A percentile compares a stretch with the other conserved stretches of the same genome.
phyloP scores from a whole-genome alignment of 1,284 basidiomycete species.

The Coniferiporia weirii region DNA sequence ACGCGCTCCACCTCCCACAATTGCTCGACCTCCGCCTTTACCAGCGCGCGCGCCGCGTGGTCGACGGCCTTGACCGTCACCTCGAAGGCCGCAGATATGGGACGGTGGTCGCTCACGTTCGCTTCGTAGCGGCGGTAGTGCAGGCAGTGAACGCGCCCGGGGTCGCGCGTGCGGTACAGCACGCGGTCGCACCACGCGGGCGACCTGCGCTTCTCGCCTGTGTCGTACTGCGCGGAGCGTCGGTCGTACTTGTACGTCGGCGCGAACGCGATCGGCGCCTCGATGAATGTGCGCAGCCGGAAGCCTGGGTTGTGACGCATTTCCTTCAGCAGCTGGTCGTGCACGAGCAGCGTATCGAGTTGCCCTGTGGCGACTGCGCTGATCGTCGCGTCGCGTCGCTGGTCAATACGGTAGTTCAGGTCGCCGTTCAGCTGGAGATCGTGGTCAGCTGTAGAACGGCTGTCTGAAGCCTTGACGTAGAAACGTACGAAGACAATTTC shows the following conservation, averaged over 20 bases:
- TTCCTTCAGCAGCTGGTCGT: slow-evolving; percentile 90
- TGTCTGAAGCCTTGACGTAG: not conserved
- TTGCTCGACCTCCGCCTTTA: slow-evolving; percentile 48
- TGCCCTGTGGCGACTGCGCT: slow-evolving; percentile 64
- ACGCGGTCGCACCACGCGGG: slow-evolving; percentile 98
- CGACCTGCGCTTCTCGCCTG: slow-evolving; percentile 81
- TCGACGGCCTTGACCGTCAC: slow-evolving; percentile 71
- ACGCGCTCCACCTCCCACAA: slow-evolving; percentile 58
- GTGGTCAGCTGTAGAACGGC: not conserved
- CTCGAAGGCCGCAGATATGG: slow-evolving; percentile 75
- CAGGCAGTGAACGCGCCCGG: slow-evolving; percentile 52
- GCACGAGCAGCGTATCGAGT: slow-evolving; percentile 55
- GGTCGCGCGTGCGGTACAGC: slow-evolving; percentile 68
- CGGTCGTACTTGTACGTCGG: slow-evolving; percentile 98
- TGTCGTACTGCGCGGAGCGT: slow-evolving; percentile 74
- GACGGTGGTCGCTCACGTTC: slow-evolving; percentile 82
- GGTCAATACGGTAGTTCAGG: slow-evolving; percentile 93
- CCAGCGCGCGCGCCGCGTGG: slow-evolving; percentile 48
- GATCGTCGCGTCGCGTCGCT: slow-evolving; percentile 77
- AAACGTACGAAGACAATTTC: slow-evolving; percentile 84
- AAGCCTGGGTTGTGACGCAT: slow-evolving; percentile 83
- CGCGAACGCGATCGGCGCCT: slow-evolving; percentile 76
- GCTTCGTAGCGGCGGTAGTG: slow-evolving; percentile 77
- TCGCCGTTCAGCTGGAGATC: slow-evolving; percentile 64
- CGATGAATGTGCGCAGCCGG: slow-evolving; percentile 77